Evolutionary conservation across 2,329 filamentous ascomycete genomes (phyloP).

Genomic region (Whalleya microplaca): DNA sequence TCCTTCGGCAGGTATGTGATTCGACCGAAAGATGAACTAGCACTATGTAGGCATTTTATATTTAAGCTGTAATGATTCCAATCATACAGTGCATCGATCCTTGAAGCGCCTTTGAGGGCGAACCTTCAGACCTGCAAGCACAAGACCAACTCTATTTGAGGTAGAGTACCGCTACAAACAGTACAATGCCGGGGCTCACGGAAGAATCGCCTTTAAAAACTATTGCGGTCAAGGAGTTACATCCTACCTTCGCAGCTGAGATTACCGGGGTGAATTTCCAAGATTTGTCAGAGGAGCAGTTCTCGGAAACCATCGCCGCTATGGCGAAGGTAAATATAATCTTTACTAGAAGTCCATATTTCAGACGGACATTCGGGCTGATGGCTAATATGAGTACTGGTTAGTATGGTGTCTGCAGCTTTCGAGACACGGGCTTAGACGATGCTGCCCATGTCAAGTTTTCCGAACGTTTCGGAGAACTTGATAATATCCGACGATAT

Average conservation of each 20-base stretch:
- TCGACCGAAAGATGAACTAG: conserved; percentile 12
- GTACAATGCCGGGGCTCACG: conserved; percentile 35
- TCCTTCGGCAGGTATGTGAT: conserved; percentile 27
- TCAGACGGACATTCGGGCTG: neutral
- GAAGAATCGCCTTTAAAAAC: conserved; percentile 32
- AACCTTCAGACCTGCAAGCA: neutral
- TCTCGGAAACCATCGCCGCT: conserved; percentile 36
- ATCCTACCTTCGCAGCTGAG: conserved; percentile 38
- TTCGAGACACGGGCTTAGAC: conserved; percentile 53
- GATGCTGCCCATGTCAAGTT: conserved; percentile 57
- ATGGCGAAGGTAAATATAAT: conserved; percentile 39
- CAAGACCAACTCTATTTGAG: neutral
- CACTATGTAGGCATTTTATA: neutral
- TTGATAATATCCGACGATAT: conserved; percentile 59
- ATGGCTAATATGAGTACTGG: neutral
- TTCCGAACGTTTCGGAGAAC: conserved; percentile 53
- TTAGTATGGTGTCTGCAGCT: conserved; percentile 57
- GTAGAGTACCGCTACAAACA: neutral
- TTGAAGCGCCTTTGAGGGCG: neutral
- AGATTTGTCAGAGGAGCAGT: conserved; percentile 37
- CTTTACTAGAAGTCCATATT: neutral
- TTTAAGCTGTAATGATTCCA: conserved; percentile 6
- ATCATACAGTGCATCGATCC: neutral
- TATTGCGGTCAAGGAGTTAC: conserved; percentile 33
- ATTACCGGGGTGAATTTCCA: conserved; percentile 39